Percentiles rank a stretch among this genome's conserved stretches.
These are phyloP conservation scores for Candida buenavistaensis DNA, from an alignment of 1,139 yeast species.

Conservation along the genomic window DNA sequence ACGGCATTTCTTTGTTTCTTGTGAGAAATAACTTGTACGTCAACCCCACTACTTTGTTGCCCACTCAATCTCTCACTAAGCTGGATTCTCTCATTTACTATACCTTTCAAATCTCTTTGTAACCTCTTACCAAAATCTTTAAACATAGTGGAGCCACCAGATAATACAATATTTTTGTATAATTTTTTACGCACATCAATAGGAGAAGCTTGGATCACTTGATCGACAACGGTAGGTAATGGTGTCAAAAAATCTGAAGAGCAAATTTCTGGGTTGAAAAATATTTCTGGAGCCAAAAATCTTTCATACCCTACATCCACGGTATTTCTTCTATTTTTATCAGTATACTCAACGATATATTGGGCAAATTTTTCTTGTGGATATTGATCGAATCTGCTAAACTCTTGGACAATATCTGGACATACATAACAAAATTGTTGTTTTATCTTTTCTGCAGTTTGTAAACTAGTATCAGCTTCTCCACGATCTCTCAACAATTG, in stretches of 20 bases:
- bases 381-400: slow-evolving; percentile 89
- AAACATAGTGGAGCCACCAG: slow-evolving; percentile 99
- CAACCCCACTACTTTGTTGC: slow-evolving; percentile 90
- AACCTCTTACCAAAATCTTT: slow-evolving; percentile 96
- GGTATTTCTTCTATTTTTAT: slow-evolving; percentile 60
- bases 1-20: slow-evolving; percentile 98
- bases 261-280: slow-evolving; percentile 96
- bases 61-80: slow-evolving; percentile 78
- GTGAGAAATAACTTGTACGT: slow-evolving; percentile 95
- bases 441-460: slow-evolving; percentile 94
- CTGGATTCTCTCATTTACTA: slow-evolving; percentile 87
- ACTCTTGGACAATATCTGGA: slow-evolving; percentile 96
- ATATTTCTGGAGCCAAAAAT: slow-evolving; percentile 96
- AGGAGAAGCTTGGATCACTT: slow-evolving; percentile 92
- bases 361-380: slow-evolving; percentile 89
- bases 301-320: slow-evolving; percentile 98
- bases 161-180: slow-evolving; percentile 89
- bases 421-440: slow-evolving; percentile 97
- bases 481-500: slow-evolving; percentile 94
- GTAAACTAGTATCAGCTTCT: slow-evolving; percentile 88
- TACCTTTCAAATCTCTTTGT: slow-evolving; percentile 86
- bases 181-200: slow-evolving; percentile 97
- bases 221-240: slow-evolving; percentile 90
- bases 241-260: slow-evolving; percentile 95
- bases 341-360: slow-evolving; percentile 79